Evolutionary conservation across 2,329 filamentous ascomycete species (phyloP).

Genomic region (Pestalotiopsis sp.): DNA sequence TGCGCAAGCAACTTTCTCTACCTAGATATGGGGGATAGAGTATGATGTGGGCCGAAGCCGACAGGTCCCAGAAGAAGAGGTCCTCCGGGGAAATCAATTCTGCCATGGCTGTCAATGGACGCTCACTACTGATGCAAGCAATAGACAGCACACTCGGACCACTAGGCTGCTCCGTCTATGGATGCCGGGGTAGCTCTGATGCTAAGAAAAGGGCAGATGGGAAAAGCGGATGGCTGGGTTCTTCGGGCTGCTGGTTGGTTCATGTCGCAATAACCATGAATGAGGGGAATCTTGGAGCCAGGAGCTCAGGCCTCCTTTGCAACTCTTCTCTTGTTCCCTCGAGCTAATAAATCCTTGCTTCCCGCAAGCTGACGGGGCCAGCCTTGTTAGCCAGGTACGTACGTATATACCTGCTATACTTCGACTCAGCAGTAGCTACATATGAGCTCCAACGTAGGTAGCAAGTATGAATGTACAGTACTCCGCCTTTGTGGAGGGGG

Average conservation of each 20-base stretch:
- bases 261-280: slow-evolving; percentile 7
- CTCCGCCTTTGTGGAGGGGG: background rate
- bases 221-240: slow-evolving; percentile 17
- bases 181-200: slow-evolving; percentile 18
- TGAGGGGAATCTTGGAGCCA: background rate
- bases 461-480: background rate
- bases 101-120: slow-evolving; percentile 5
- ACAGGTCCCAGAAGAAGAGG: slow-evolving; percentile 17
- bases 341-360: slow-evolving; percentile 5
- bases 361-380: slow-evolving; percentile 6
- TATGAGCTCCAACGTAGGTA: background rate
- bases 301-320: slow-evolving; percentile 14
- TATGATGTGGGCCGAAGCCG: background rate
- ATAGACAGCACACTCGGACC: slow-evolving; percentile 23
- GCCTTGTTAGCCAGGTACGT: slow-evolving; percentile 1
- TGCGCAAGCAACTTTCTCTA: background rate
- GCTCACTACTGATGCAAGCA: slow-evolving; percentile 14
- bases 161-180: slow-evolving; percentile 23
- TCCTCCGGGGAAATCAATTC: background rate
- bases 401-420: background rate
- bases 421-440: background rate
- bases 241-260: slow-evolving; percentile 14
- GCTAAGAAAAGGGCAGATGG: background rate
- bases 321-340: background rate
- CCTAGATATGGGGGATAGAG: slow-evolving; percentile 6